Base-by-base conservation (phyloP, 306 rosid genomes). In the Cajanus cajan region DNA sequence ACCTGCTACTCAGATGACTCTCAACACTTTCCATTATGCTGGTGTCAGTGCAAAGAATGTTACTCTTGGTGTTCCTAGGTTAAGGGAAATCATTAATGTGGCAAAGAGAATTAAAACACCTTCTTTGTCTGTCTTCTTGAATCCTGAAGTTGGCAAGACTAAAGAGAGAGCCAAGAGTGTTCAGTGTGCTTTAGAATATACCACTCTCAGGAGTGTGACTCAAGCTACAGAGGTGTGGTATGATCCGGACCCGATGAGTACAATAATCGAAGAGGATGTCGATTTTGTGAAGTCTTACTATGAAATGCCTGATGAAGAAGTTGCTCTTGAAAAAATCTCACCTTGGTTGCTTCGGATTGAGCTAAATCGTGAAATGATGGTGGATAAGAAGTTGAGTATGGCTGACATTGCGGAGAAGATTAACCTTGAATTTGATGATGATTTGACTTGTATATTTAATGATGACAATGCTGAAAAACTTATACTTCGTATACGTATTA, bases 21-120 rank as follows among this genome's bases (percentile, higher is more conserved):
- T 95, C n/a, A 95, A 95, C 88, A 95, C 99, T 67, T 95, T 95
- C 84, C 99, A 95, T 44, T 95, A 91, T 83, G 99, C 99, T 78
- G 99, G 99, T 91, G 99, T 95, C 52, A 95, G 99, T 91, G 99
- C 99, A 52, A 95, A 95, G 92, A 95, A 95, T 37, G 99, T 95
- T 65, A 95, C 99, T 12, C 90, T 95, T 24, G 99, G 99, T 85
- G 99, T 95, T 72, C 99, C 99, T 68, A 89, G 99, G 86, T 82
- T 95, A 90, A 88, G 94, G 88, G 99, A 95, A 90, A 95, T 95
- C 83, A 95, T 95, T 58, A 93, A 95, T 85, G 99, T 95, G 12
- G 98, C 99, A 22, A 95, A 93, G 88, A 90, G 97, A 68, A 95
- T 95, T 82, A 95, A 95, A 87, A 95, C 99, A 4, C 98, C 99